A percentile compares a stretch with the other conserved stretches of the same genome.
These are phyloP conservation scores for Trichoderma breve DNA, from an alignment of 2,329 filamentous ascomycete genomes.

Conservation along the genomic window DNA sequence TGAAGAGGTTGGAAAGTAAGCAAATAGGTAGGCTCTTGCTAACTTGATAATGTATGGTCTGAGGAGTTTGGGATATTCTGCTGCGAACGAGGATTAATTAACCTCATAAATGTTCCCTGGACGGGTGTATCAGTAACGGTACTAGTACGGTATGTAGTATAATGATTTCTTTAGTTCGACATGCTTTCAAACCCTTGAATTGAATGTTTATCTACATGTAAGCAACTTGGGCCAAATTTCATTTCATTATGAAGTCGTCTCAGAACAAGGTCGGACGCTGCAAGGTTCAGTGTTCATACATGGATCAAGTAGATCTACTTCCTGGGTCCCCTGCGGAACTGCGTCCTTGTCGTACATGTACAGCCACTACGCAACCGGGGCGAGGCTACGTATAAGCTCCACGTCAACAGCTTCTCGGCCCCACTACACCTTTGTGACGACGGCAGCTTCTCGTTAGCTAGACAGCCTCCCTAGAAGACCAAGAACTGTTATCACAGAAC, in stretches of 20 bases:
- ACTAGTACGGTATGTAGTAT: slow-evolving; percentile 3
- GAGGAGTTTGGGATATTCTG: slow-evolving; percentile 16
- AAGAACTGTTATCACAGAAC: background rate
- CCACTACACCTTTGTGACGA: background rate
- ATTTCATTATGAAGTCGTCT: background rate
- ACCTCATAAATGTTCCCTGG: background rate
- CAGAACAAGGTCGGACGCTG: background rate
- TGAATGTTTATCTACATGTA: background rate
- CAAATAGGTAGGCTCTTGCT: slow-evolving; percentile 4
- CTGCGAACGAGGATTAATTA: slow-evolving; percentile 9
- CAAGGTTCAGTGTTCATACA: background rate
- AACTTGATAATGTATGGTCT: slow-evolving; percentile 17
- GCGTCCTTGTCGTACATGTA: background rate
- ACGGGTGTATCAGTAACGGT: slow-evolving; percentile 1
- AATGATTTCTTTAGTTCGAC: slow-evolving; percentile 7
- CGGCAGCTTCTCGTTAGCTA: background rate
- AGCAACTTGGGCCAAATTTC: background rate
- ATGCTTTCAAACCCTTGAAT: background rate
- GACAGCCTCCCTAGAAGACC: background rate
- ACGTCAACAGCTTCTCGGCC: slow-evolving; percentile 15
- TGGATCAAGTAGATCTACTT: background rate
- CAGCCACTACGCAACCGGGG: background rate
- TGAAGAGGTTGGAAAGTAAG: slow-evolving; percentile 7
- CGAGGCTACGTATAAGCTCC: background rate
- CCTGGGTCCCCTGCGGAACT: background rate